These are phyloP conservation scores for Mycena metata DNA, from an alignment of 768 basidiomycete genomes.

Conservation along the genomic window DNA sequence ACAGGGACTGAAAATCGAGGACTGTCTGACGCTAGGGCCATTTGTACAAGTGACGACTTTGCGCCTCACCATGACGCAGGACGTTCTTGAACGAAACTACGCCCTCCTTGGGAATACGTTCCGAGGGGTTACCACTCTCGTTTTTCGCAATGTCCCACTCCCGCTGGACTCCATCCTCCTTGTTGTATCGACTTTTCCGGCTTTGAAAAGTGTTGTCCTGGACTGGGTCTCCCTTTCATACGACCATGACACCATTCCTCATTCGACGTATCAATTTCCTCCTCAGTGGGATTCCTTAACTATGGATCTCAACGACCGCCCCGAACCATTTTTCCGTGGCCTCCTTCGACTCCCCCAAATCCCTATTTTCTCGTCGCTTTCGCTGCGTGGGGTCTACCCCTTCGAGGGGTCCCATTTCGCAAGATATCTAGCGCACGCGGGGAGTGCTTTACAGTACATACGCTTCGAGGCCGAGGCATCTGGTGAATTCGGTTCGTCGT, in stretches of 20 bases:
- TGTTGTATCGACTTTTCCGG: neutral
- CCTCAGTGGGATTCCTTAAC: neutral
- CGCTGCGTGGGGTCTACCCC: neutral
- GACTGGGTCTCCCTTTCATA: conserved; percentile 1
- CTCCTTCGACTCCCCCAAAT: conserved; percentile 1
- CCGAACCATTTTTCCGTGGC: neutral
- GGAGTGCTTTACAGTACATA: neutral
- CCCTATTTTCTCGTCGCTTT: conserved; percentile 18
- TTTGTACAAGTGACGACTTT: conserved; percentile 9
- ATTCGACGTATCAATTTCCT: neutral
- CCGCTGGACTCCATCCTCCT: neutral
- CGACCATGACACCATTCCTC: no score
- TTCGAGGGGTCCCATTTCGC: neutral
- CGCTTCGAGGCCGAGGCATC: neutral
- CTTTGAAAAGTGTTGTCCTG: conserved; percentile 10
- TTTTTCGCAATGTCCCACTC: neutral
- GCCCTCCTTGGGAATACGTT: neutral
- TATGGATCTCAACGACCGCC: neutral
- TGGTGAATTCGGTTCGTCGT: neutral
- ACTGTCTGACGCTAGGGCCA: neutral
- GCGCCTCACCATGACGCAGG: conserved; percentile 1
- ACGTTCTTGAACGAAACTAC: neutral
- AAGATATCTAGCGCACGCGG: conserved; percentile 14
- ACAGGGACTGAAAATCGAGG: neutral
- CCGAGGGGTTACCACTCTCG: neutral